These are phyloP conservation scores for Fomitopsis palustris DNA, from an alignment of 1,284 basidiomycete genomes.

Conservation along the genomic window DNA sequence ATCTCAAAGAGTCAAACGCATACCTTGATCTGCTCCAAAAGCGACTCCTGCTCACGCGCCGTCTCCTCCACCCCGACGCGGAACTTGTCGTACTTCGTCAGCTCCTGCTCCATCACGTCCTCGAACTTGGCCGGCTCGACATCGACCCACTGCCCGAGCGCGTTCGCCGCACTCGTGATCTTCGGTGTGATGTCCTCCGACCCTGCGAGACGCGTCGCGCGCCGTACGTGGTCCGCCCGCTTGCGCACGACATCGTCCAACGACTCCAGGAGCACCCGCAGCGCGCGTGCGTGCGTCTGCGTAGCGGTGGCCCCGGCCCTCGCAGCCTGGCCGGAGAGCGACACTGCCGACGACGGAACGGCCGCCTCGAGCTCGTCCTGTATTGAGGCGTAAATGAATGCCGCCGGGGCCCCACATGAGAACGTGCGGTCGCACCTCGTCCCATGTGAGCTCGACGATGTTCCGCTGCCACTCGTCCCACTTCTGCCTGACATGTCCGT, in stretches of 20 bases:
- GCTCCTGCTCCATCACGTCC: slow-evolving; percentile 72
- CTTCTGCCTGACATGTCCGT: slow-evolving; percentile 72
- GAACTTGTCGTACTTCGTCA: slow-evolving; percentile 82
- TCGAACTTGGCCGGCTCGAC: slow-evolving; percentile 86
- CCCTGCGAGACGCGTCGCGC: slow-evolving; percentile 62
- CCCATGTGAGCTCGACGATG: slow-evolving; percentile 68
- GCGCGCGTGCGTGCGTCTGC: slow-evolving; percentile 61
- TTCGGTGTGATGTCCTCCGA: slow-evolving; percentile 76
- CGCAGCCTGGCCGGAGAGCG: slow-evolving; percentile 31
- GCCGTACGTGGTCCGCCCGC: slow-evolving; percentile 60
- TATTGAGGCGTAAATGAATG: neutral
- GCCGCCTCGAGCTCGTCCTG: slow-evolving; percentile 68
- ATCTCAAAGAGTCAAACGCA: neutral
- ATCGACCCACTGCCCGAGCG: slow-evolving; percentile 64
- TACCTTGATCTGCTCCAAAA: slow-evolving; percentile 72
- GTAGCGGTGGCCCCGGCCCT: slow-evolving; percentile 37
- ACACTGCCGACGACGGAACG: slow-evolving; percentile 61
- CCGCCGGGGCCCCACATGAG: neutral
- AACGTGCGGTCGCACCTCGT: slow-evolving; percentile 50
- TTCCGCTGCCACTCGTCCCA: slow-evolving; percentile 86
- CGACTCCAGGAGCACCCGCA: slow-evolving; percentile 78
- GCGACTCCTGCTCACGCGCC: slow-evolving; percentile 56
- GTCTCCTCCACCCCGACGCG: slow-evolving; percentile 61
- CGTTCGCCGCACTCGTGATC: slow-evolving; percentile 65
- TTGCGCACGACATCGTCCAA: slow-evolving; percentile 71